Evolutionary conservation across 768 basidiomycete species (phyloP).

Genomic region (Lactarius psammicola): DNA sequence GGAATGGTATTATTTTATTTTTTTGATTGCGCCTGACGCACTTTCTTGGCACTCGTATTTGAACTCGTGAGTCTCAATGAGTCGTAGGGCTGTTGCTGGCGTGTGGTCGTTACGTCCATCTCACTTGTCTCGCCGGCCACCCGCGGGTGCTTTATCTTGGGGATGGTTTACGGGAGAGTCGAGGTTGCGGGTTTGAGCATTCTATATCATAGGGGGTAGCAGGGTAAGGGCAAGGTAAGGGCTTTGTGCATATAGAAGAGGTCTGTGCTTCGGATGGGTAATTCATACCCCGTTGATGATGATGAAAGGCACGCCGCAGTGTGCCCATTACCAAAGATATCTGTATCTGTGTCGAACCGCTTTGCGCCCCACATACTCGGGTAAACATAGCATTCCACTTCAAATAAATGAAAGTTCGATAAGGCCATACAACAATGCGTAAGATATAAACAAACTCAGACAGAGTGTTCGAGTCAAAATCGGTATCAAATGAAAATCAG

Average conservation of each 20-base stretch:
- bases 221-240: constrained; percentile 19
- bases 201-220: constrained; percentile 4
- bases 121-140: background rate
- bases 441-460: background rate
- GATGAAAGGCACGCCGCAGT: background rate
- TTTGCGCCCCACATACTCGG: background rate
- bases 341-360: background rate
- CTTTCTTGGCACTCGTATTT: background rate
- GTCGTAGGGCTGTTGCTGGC: background rate
- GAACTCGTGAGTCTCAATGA: background rate
- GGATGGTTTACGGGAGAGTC: background rate
- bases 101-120: constrained; percentile 7
- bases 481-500: background rate
- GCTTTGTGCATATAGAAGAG: background rate
- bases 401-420: background rate
- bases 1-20: background rate
- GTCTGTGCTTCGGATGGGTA: background rate
- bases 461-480: background rate
- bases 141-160: background rate
- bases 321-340: background rate
- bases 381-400: background rate
- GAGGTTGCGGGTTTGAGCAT: constrained; percentile 1
- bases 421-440: background rate
- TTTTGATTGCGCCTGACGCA: background rate
- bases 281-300: background rate